Conservation (phyloP, 371 early-diverging fungal genomes). For the Blakeslea trispora region DNA sequence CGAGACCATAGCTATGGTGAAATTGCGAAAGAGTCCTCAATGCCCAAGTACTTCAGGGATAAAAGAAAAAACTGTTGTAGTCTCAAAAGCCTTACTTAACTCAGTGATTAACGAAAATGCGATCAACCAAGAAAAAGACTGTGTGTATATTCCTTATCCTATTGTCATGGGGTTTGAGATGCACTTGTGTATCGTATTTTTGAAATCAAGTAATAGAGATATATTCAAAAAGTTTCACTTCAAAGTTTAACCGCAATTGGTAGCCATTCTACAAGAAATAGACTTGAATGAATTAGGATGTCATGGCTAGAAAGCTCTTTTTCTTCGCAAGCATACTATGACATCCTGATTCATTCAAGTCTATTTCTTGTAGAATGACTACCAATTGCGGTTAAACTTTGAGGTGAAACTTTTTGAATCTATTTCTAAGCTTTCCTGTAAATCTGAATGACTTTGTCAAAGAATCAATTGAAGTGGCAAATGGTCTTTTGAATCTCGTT, state of each 20-base stretch:
- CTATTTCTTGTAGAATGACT: too few relatives aligned
- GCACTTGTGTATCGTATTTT: slow-evolving; percentile 13
- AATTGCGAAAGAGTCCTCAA: slow-evolving; percentile 13
- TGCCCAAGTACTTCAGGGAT: slow-evolving; percentile 17
- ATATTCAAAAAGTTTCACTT: too few relatives aligned
- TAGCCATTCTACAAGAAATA: too few relatives aligned
- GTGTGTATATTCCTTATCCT: slow-evolving; percentile 13
- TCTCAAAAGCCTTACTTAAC: slow-evolving; percentile 19
- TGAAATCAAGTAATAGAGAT: slow-evolving; percentile 12
- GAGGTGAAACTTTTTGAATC: too few relatives aligned
- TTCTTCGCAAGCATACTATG: too few relatives aligned
- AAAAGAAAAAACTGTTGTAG: slow-evolving; percentile 19
- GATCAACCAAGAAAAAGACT: slow-evolving; percentile 14
- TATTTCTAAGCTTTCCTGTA: slow-evolving; percentile 12
- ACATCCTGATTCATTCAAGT: too few relatives aligned
- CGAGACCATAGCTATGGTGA: slow-evolving; percentile 21
- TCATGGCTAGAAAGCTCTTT: too few relatives aligned
- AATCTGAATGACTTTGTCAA: slow-evolving; percentile 2
- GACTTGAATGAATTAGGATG: too few relatives aligned
- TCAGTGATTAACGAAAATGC: slow-evolving; percentile 10
- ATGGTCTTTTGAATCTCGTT: slow-evolving; percentile 22
- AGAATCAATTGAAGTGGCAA: slow-evolving; percentile 15
- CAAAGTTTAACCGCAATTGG: too few relatives aligned
- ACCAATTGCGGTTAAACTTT: too few relatives aligned
- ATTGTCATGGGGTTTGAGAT: slow-evolving; percentile 21